These are phyloP conservation scores for Cornus controversa DNA, from an alignment of 148 eudicot genomes.

Conservation along the genomic window DNA sequence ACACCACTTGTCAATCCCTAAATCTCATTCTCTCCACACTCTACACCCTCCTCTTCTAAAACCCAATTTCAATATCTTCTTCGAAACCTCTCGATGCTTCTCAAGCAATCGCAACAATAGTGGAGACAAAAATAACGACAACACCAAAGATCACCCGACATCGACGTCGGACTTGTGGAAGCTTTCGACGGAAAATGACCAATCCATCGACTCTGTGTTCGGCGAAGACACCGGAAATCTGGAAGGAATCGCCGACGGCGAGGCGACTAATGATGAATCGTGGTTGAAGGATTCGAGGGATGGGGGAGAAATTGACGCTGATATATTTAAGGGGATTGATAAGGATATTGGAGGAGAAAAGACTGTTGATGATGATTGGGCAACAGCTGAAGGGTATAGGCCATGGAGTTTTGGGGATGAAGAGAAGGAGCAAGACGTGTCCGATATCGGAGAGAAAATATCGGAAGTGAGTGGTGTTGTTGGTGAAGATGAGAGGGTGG, in stretches of 20 bases:
- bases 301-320: slow-evolving; percentile 1
- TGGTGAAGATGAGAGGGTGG: slow-evolving; percentile 1
- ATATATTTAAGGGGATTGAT: slow-evolving; percentile 30
- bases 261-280: slow-evolving; percentile 5
- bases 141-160: not conserved
- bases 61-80: slow-evolving; percentile 11
- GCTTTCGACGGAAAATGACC: slow-evolving; percentile 38
- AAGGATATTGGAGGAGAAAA: slow-evolving; percentile 13
- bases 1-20: slow-evolving; percentile 9
- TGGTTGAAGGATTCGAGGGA: slow-evolving; percentile 21
- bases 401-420: slow-evolving; percentile 42
- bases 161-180: slow-evolving; percentile 52
- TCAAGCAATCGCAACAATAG: slow-evolving; percentile 32
- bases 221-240: slow-evolving; percentile 18
- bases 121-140: slow-evolving; percentile 18
- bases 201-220: slow-evolving; percentile 40
- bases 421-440: slow-evolving; percentile 42
- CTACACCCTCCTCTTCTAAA: slow-evolving; percentile 10
- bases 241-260: slow-evolving; percentile 11
- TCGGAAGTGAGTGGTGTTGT: slow-evolving; percentile 7
- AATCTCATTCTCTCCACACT: not conserved
- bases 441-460: slow-evolving; percentile 23
- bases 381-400: slow-evolving; percentile 22
- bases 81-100: slow-evolving; percentile 33
- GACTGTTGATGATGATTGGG: slow-evolving; percentile 19